These are phyloP conservation scores for Aspergillus hiratsukae DNA, from an alignment of 2,329 filamentous ascomycete species.

Conservation along the genomic window DNA sequence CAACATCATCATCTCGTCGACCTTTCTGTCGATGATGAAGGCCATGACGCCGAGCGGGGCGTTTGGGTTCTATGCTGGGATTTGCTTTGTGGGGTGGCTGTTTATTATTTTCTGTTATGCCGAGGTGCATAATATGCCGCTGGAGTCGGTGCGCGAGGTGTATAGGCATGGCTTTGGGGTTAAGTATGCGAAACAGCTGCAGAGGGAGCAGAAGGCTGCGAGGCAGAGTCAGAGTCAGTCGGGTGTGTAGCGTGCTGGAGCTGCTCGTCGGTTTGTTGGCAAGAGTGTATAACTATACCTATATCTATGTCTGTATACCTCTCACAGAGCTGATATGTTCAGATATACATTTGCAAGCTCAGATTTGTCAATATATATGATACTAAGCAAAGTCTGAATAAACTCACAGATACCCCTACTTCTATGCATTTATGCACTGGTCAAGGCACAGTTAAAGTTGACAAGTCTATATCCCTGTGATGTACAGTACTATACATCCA, in stretches of 20 bases:
- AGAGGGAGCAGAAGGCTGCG: no score
- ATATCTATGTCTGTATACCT: no score
- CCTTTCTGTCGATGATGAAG: constrained; percentile 48
- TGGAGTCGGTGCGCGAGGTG: constrained; percentile 51
- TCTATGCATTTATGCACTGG: background rate
- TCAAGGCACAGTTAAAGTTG: background rate
- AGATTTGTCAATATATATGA: background rate
- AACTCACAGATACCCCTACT: background rate
- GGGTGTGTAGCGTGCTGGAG: no score
- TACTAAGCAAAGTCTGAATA: background rate
- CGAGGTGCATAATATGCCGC: constrained; percentile 52
- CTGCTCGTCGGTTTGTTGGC: no score
- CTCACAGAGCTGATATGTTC: no score
- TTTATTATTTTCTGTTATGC: constrained; percentile 52
- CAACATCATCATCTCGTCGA: constrained; percentile 47
- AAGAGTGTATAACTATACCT: no score
- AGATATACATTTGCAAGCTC: background rate
- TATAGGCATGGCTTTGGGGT: constrained; percentile 49
- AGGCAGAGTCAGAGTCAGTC: no score
- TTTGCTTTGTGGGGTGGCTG: constrained; percentile 7
- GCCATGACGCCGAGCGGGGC: constrained; percentile 44
- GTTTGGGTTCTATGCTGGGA: no score
- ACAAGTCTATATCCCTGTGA: background rate
- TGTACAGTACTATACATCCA: background rate
- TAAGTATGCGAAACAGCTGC: constrained; percentile 29